Conservation (phyloP, 306 rosid genomes). For the Quercus variabilis region DNA sequence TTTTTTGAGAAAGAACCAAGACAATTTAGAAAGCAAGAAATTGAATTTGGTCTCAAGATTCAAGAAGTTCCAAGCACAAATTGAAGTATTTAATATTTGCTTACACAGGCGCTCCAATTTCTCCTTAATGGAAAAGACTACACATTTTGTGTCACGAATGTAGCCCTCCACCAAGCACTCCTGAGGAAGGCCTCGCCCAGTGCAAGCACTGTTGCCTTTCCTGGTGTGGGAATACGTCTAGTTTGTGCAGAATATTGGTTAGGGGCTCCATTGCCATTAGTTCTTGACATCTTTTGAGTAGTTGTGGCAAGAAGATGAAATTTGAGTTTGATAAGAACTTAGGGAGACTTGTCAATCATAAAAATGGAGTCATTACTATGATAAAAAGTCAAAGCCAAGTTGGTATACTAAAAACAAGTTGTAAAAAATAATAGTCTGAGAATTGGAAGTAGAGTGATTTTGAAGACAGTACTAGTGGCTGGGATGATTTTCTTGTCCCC, state of each 20-base stretch:
- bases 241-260: slow-evolving; percentile 9
- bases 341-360: neutral
- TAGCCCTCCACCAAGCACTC: slow-evolving; percentile 94
- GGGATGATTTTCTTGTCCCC: too few species aligned
- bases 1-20: too few species aligned
- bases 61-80: neutral
- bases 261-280: slow-evolving; percentile 30
- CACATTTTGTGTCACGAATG: slow-evolving; percentile 85
- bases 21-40: neutral
- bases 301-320: neutral
- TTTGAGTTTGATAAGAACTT: neutral
- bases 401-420: too few species aligned
- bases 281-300: slow-evolving; percentile 49
- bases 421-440: too few species aligned
- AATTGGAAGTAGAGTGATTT: too few species aligned
- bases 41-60: neutral
- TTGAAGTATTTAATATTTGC: slow-evolving; percentile 11
- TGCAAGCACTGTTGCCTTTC: slow-evolving; percentile 85
- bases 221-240: slow-evolving; percentile 50
- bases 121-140: slow-evolving; percentile 59
- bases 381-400: too few species aligned
- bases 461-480: too few species aligned
- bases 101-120: slow-evolving; percentile 88
- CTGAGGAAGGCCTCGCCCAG: slow-evolving; percentile 92
- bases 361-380: neutral